Conservation (phyloP, 441 rosid genomes). For the Theobroma grandiflorum region DNA sequence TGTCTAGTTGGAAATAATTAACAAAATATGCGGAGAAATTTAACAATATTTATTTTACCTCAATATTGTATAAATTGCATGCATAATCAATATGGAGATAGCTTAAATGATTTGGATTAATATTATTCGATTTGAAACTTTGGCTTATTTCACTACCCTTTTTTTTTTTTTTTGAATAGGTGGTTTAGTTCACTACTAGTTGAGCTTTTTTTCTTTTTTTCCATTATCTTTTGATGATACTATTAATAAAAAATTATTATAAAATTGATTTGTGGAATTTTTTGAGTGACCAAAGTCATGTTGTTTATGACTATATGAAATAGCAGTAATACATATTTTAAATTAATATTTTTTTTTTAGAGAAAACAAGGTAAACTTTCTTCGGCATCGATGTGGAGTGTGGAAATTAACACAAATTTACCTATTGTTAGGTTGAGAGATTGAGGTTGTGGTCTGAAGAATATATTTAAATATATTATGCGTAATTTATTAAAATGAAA, state of each 20-base stretch:
- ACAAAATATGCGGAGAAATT: too few relatives aligned
- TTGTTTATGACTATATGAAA: not conserved
- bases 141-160: too few relatives aligned
- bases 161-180: not conserved
- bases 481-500: too few relatives aligned
- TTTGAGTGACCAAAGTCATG: slow-evolving; percentile 2
- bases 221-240: not conserved
- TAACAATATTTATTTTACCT: too few relatives aligned
- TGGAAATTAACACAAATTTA: not conserved
- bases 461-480: too few relatives aligned
- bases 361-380: not conserved
- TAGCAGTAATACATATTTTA: not conserved
- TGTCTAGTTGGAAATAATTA: too few relatives aligned
- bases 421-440: not conserved
- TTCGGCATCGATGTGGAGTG: not conserved
- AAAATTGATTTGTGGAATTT: not conserved
- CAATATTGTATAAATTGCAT: too few relatives aligned
- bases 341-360: not conserved
- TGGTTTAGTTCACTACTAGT: not conserved
- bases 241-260: not conserved
- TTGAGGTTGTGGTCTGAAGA: not conserved
- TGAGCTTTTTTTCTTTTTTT: not conserved
- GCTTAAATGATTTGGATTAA: too few relatives aligned
- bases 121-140: too few relatives aligned
- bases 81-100: too few relatives aligned